A percentile compares a stretch with the other conserved stretches of the same genome.
phyloP scores from a whole-genome alignment of 2,329 filamentous ascomycete species.

The Cladosporium phlei region DNA sequence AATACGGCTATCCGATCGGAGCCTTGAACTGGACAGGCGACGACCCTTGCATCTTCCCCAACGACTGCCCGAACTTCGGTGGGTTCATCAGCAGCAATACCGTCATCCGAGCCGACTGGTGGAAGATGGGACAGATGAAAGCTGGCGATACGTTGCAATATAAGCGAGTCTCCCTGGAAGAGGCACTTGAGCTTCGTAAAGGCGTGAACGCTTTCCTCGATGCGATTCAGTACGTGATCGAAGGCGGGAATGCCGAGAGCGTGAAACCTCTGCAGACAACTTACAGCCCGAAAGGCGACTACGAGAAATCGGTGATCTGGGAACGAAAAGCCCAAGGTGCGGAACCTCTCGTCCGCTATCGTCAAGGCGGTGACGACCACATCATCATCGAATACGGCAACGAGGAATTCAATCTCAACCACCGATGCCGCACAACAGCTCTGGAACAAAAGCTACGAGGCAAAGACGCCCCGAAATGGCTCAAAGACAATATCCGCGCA shows the following conservation, averaged over 20 bases:
- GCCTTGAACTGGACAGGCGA: slow-evolving; percentile 59
- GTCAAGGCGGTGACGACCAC: slow-evolving; percentile 45
- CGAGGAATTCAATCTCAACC: slow-evolving; percentile 53
- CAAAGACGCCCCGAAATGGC: slow-evolving; percentile 33
- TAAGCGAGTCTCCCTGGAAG: slow-evolving; percentile 47
- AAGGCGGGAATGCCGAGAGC: slow-evolving; percentile 29
- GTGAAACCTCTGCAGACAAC: slow-evolving; percentile 30
- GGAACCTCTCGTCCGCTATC: slow-evolving; percentile 29
- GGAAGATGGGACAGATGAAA: slow-evolving; percentile 59
- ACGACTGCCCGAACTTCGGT: slow-evolving; percentile 57
- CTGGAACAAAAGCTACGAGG: slow-evolving; percentile 47
- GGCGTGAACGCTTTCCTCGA: slow-evolving; percentile 44
- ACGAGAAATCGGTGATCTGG: slow-evolving; percentile 28
- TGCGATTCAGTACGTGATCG: slow-evolving; percentile 38
- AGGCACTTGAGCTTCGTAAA: slow-evolving; percentile 45
- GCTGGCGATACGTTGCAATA: slow-evolving; percentile 54
- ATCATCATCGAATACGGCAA: slow-evolving; percentile 56
- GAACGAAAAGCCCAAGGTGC: slow-evolving; percentile 24
- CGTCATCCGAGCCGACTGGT: slow-evolving; percentile 53
- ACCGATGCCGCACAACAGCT: slow-evolving; percentile 52
- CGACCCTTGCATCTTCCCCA: slow-evolving; percentile 55
- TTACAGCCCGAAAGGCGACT: slow-evolving; percentile 22
- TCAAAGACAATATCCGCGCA: slow-evolving; percentile 43
- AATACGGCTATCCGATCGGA: slow-evolving; percentile 57
- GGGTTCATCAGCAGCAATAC: slow-evolving; percentile 56